Evolutionary conservation across 1,284 basidiomycete species (phyloP).

Genomic region (Wallemia mellicola): DNA sequence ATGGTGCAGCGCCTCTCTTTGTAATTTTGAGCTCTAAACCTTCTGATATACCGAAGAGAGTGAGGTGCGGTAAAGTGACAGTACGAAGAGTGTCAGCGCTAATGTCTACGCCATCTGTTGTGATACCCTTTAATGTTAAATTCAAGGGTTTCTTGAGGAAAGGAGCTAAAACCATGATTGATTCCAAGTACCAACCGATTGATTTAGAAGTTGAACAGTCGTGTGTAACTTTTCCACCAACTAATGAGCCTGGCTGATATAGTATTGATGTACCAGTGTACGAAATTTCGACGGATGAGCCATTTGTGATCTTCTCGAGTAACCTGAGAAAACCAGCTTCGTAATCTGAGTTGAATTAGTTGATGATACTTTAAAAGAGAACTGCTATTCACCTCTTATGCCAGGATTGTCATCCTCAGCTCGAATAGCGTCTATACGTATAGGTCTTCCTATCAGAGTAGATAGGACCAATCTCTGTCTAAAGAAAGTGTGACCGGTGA

Average conservation of each 20-base stretch:
- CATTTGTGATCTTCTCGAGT: slow-evolving; percentile 79
- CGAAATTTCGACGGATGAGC: slow-evolving; percentile 80
- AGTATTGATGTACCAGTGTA: slow-evolving; percentile 78
- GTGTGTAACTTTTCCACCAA: slow-evolving; percentile 52
- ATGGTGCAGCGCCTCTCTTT: slow-evolving; percentile 66
- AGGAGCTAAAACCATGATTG: slow-evolving; percentile 61
- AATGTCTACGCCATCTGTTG: slow-evolving; percentile 55
- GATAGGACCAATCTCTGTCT: slow-evolving; percentile 62
- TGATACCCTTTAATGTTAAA: slow-evolving; percentile 59
- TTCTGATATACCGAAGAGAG: slow-evolving; percentile 61
- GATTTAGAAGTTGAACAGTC: slow-evolving; percentile 63
- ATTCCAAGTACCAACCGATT: slow-evolving; percentile 82
- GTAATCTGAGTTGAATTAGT: slow-evolving; percentile 57
- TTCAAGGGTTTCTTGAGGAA: slow-evolving; percentile 71
- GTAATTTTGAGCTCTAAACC: slow-evolving; percentile 71
- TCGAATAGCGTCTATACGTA: slow-evolving; percentile 67
- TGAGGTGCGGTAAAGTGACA: slow-evolving; percentile 68
- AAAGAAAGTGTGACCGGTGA: slow-evolving; percentile 52
- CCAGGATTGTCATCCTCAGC: slow-evolving; percentile 80
- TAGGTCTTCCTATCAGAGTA: slow-evolving; percentile 54
- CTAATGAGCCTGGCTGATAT: slow-evolving; percentile 69
- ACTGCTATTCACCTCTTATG: too few relatives aligned
- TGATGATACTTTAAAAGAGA: too few relatives aligned
- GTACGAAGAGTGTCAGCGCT: slow-evolving; percentile 72
- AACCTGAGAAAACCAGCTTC: slow-evolving; percentile 73